Conservation (phyloP, 495 filamentous ascomycete genomes). For the Rhypophila decipiens region DNA sequence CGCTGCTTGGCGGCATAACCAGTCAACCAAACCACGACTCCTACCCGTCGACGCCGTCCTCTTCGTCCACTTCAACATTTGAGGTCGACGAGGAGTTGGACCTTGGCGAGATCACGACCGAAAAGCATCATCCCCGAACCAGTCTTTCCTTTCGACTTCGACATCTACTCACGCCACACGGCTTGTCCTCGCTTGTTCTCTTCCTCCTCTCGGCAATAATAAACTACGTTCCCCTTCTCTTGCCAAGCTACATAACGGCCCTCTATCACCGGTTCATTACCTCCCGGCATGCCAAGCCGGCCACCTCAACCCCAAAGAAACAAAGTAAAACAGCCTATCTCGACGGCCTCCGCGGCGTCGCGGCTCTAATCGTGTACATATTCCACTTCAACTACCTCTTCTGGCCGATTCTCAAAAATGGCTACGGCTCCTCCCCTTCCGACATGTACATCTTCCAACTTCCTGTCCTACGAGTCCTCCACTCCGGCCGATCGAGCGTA, state of each 20-base stretch:
- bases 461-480: conserved; percentile 50
- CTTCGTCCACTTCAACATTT: too few species aligned
- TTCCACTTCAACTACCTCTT: conserved; percentile 9
- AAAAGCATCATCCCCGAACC: not conserved
- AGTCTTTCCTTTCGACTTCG: too few species aligned
- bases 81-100: too few species aligned
- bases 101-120: not conserved
- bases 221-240: conserved; percentile 18
- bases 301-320: not conserved
- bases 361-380: conserved; percentile 8
- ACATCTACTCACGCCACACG: too few species aligned
- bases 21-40: too few species aligned
- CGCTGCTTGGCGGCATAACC: too few species aligned
- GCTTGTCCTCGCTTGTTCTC: too few species aligned
- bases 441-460: conserved; percentile 32
- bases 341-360: conserved; percentile 12
- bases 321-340: conserved; percentile 6
- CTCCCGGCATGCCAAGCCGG: not conserved
- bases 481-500: conserved; percentile 55
- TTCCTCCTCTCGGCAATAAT: conserved; percentile 19
- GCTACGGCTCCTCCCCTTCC: not conserved
- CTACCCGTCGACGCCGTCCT: too few species aligned
- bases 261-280: not conserved
- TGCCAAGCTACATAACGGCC: not conserved
- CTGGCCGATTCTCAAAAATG: not conserved